phyloP scores from a whole-genome alignment of 371 early-diverging fungal genomes.

The Zancudomyces culisetae region DNA sequence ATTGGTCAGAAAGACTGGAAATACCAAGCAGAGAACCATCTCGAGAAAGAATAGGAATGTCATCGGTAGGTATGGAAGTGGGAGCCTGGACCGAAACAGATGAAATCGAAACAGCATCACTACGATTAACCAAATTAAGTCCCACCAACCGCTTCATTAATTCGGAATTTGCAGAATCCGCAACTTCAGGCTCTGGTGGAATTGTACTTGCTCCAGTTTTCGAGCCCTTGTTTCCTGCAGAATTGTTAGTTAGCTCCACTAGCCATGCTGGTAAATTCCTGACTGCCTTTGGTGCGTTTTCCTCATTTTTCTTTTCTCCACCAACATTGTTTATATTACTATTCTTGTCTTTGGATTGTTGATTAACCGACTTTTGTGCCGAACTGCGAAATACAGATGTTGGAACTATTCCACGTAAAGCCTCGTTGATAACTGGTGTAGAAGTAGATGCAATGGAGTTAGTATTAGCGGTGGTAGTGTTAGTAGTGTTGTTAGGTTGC shows the following conservation, averaged over 20 bases:
- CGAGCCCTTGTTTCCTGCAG: not conserved
- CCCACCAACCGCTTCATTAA: not conserved
- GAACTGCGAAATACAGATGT: constrained; percentile 22
- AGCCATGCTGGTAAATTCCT: constrained; percentile 16
- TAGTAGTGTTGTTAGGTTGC: not conserved
- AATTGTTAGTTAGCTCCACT: constrained; percentile 14
- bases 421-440: constrained; percentile 18
- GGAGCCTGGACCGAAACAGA: constrained; percentile 20
- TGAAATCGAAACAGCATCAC: constrained; percentile 14
- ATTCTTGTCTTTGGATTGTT: not conserved
- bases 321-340: not conserved
- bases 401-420: constrained; percentile 20
- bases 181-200: not conserved
- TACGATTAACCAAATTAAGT: constrained; percentile 6
- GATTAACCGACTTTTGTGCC: constrained; percentile 6
- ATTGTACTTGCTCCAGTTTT: not conserved
- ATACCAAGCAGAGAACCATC: not conserved
- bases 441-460: not conserved
- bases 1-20: not conserved
- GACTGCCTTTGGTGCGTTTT: constrained; percentile 11
- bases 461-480: not conserved
- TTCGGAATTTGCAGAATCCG: not conserved
- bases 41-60: not conserved
- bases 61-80: constrained; percentile 9
- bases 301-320: constrained; percentile 9